Conservation (phyloP, 2,329 filamentous ascomycete genomes). For the Chrysosporium queenslandicum region DNA sequence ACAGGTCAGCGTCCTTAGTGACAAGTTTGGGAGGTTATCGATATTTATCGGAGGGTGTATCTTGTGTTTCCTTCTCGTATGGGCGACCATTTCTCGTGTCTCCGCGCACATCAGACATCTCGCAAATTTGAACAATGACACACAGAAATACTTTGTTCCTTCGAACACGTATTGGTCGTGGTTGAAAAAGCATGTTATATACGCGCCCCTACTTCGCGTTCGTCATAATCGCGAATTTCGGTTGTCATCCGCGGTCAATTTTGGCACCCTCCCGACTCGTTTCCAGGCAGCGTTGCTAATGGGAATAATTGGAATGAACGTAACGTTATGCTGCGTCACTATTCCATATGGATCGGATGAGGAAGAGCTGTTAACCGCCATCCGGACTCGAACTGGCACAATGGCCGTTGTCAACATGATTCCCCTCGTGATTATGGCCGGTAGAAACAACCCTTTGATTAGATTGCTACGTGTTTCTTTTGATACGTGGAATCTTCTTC, state of each 20-base stretch:
- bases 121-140: conserved; percentile 66
- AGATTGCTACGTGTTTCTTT: conserved; percentile 28
- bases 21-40: conserved; percentile 51
- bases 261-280: conserved; percentile 39
- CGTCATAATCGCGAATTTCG: conserved; percentile 40
- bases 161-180: conserved; percentile 49
- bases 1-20: conserved; percentile 33
- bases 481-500: conserved; percentile 46
- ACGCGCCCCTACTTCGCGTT: conserved; percentile 37
- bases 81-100: conserved; percentile 53
- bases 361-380: conserved; percentile 29
- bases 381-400: conserved; percentile 36
- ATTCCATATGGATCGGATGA: conserved; percentile 32
- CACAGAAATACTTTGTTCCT: conserved; percentile 65
- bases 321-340: conserved; percentile 43
- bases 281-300: conserved; percentile 37
- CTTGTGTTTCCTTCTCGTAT: conserved; percentile 53
- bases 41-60: conserved; percentile 56
- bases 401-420: conserved; percentile 32
- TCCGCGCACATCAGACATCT: conserved; percentile 62
- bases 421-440: conserved; percentile 31
- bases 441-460: conserved; percentile 33
- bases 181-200: conserved; percentile 57
- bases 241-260: conserved; percentile 35
- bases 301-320: conserved; percentile 35